Conservation (phyloP, 768 basidiomycete species). For the Tubosaeta sp. region DNA sequence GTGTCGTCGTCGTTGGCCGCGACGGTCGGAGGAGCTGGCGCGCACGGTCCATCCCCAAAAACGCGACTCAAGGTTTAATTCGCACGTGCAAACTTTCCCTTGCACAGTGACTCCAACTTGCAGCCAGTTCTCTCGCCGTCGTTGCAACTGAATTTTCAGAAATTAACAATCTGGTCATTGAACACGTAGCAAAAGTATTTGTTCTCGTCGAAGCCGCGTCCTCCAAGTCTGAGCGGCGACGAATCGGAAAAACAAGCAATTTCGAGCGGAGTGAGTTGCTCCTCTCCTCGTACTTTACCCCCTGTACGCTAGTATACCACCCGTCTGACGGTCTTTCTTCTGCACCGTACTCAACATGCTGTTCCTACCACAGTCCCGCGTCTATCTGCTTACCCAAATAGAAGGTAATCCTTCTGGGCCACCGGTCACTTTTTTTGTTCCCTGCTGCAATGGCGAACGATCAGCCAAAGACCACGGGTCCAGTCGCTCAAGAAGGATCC, state of each 20-base stretch:
- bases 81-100: constrained; percentile 30
- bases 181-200: constrained; percentile 7
- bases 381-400: constrained; percentile 31
- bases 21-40: constrained; percentile 13
- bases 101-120: constrained; percentile 24
- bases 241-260: constrained; percentile 35
- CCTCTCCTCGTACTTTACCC: not conserved
- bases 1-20: constrained; percentile 20
- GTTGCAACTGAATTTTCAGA: constrained; percentile 9
- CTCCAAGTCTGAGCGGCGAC: constrained; percentile 33
- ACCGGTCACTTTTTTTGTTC: constrained; percentile 27
- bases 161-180: constrained; percentile 3
- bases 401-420: constrained; percentile 18
- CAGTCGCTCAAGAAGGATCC: constrained; percentile 33
- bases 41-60: constrained; percentile 26
- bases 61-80: constrained; percentile 28
- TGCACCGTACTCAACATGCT: constrained; percentile 18
- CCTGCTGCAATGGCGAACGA: constrained; percentile 28
- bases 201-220: constrained; percentile 9
- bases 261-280: constrained; percentile 35
- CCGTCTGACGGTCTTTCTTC: constrained; percentile 4
- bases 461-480: constrained; percentile 31
- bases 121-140: constrained; percentile 8
- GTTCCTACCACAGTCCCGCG: constrained; percentile 17
- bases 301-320: not conserved